A percentile compares a stretch with the other conserved stretches of the same genome.
Conservation (phyloP, 148 eudicot genomes). For the Diospyros kaki region DNA sequence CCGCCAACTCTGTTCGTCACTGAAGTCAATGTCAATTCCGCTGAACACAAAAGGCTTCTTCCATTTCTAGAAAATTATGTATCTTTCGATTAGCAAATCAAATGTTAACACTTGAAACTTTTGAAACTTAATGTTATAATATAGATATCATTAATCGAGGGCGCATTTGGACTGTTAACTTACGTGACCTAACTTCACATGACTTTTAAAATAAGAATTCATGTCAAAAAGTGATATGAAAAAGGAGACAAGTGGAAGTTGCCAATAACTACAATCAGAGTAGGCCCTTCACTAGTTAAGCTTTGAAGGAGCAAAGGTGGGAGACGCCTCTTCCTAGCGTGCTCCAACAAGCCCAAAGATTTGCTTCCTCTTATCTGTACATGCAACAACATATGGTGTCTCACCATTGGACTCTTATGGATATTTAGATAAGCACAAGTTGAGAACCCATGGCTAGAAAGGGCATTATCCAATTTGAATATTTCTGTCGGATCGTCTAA, state of each 20-base stretch:
- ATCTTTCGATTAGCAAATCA: too few species aligned
- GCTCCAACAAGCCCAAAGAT: not conserved
- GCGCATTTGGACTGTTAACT: too few species aligned
- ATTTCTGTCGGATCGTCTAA: not conserved
- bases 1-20: too few species aligned
- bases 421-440: constrained; percentile 1
- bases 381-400: not conserved
- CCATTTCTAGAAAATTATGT: too few species aligned
- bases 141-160: too few species aligned
- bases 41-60: too few species aligned
- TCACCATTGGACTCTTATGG: not conserved
- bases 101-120: too few species aligned
- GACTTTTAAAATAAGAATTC: too few species aligned
- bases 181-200: too few species aligned
- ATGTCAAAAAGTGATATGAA: not conserved
- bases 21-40: too few species aligned
- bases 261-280: not conserved
- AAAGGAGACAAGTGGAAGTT: not conserved
- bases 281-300: not conserved
- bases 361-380: not conserved
- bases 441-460: not conserved
- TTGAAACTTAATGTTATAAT: too few species aligned
- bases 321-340: not conserved
- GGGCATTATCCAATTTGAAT: not conserved
- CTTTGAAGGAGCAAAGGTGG: not conserved